phyloP scores from a whole-genome alignment of 1,284 basidiomycete genomes.

The Coriolopsis trogii region DNA sequence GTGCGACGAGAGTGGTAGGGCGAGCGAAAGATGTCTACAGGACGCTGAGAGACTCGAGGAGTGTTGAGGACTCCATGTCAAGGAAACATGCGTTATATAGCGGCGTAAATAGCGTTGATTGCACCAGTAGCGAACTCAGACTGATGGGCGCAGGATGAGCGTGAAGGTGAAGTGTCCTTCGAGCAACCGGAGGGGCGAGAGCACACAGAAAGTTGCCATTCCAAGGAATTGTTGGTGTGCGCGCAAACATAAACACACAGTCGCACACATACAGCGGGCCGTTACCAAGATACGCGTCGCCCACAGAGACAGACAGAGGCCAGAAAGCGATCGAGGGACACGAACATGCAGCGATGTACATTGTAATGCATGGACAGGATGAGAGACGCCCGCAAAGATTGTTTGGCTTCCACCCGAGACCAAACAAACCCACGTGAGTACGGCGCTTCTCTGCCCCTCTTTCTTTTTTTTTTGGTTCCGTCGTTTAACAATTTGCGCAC shows the following conservation, averaged over 20 bases:
- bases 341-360: not conserved
- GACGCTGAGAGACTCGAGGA: constrained; percentile 5
- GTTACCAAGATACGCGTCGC: constrained; percentile 3
- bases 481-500: not conserved
- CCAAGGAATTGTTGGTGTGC: constrained; percentile 5
- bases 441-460: too few species aligned
- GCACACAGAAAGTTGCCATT: constrained; percentile 6
- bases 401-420: constrained; percentile 1
- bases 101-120: not conserved
- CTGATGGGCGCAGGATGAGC: constrained; percentile 1
- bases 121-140: not conserved
- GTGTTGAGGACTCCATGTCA: constrained; percentile 4
- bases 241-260: constrained; percentile 3
- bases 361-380: not conserved
- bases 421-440: constrained; percentile 10
- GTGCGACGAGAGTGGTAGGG: not conserved
- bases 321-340: not conserved
- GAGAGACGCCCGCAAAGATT: not conserved
- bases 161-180: constrained; percentile 2
- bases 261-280: not conserved
- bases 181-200: constrained; percentile 1
- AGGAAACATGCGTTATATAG: not conserved
- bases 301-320: not conserved
- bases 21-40: not conserved
- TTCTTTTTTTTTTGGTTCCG: not conserved